Evolutionary conservation across 768 basidiomycete genomes (phyloP).

Genomic region (Suillus discolor): DNA sequence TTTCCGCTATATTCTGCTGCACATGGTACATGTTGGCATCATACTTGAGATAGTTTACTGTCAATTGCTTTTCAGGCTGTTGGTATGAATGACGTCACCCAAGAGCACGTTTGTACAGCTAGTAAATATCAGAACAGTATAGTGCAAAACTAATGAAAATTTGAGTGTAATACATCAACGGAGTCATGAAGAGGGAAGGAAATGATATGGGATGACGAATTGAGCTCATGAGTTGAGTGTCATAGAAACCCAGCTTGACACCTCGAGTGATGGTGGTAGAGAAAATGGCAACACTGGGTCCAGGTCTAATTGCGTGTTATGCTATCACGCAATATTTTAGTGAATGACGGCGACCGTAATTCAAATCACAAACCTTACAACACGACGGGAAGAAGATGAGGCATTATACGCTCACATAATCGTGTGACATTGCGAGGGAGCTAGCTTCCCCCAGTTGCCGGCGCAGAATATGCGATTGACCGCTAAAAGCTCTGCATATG

Average conservation of each 20-base stretch:
- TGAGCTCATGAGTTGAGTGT: not conserved
- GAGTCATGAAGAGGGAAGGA: not conserved
- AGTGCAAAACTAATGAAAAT: not conserved
- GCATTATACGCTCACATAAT: not conserved
- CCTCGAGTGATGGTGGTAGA: not conserved
- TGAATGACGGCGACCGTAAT: not conserved
- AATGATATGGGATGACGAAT: not conserved
- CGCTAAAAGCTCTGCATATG: conserved; percentile 11
- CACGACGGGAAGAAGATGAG: not conserved
- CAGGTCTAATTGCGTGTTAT: not conserved
- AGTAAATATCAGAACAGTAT: not conserved
- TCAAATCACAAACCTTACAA: not conserved
- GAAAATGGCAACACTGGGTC: not conserved
- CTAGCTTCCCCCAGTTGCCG: not conserved
- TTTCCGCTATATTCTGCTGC: not conserved
- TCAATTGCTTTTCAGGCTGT: not conserved
- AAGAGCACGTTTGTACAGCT: not conserved
- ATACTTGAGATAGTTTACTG: not conserved
- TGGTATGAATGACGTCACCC: not conserved
- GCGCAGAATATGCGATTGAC: conserved; percentile 13
- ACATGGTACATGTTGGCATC: not conserved
- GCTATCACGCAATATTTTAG: not conserved
- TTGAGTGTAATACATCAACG: not conserved
- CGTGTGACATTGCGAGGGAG: not conserved
- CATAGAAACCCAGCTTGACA: not conserved